Percentiles rank a stretch among this genome's conserved stretches.
Evolutionary conservation across 257 asterid genomes (phyloP).

Genomic region (Nicotiana undulata): DNA sequence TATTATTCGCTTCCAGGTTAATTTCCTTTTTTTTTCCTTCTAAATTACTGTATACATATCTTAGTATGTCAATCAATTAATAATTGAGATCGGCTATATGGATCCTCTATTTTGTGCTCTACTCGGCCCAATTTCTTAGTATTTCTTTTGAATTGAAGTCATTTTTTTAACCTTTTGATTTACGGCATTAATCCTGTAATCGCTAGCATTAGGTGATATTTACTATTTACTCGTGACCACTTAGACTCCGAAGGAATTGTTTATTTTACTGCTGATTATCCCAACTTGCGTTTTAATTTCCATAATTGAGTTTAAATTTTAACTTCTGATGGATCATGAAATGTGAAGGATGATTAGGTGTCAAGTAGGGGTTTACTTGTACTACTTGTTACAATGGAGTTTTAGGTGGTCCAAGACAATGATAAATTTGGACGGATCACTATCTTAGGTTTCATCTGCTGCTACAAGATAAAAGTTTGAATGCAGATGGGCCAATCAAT

Average conservation of each 20-base stretch:
- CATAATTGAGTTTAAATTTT: not conserved
- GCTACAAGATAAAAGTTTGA: not conserved
- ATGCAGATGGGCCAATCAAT: not conserved
- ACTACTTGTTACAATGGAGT: not conserved
- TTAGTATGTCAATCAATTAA: not conserved
- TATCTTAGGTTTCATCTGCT: not conserved
- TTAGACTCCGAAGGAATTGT: not conserved
- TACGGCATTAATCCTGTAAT: not conserved
- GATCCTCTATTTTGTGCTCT: not conserved
- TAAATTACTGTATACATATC: not conserved
- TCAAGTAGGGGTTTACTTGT: not conserved
- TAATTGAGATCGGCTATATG: not conserved
- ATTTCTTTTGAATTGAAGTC: not conserved
- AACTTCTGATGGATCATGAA: not conserved
- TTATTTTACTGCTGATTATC: not conserved
- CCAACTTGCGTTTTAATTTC: not conserved
- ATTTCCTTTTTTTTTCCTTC: conserved; percentile 7
- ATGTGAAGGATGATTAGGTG: not conserved
- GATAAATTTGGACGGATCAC: not conserved
- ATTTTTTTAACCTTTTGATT: not conserved
- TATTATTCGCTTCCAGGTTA: conserved; percentile 73
- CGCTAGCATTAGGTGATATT: not conserved
- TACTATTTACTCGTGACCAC: not conserved
- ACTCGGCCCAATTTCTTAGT: not conserved
- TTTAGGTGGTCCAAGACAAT: not conserved